phyloP scores from a whole-genome alignment of 2,329 filamentous ascomycete genomes.

The Plenodomus lindquistii region DNA sequence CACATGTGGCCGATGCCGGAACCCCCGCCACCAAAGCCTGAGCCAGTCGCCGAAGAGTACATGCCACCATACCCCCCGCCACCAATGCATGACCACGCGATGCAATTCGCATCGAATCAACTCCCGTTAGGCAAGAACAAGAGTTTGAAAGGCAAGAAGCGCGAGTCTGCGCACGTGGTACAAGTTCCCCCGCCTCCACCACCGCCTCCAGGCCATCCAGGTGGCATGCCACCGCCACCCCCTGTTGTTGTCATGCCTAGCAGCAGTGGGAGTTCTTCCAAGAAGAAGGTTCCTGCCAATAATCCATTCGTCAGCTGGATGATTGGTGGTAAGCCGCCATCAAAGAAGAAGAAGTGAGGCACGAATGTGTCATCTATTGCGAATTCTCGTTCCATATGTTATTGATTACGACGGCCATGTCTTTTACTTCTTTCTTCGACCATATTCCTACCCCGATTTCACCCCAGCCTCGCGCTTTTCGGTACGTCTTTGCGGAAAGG shows the following conservation, averaged over 20 bases:
- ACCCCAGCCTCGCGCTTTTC: background rate
- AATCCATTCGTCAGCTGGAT: background rate
- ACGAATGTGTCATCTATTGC: background rate
- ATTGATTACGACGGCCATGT: background rate
- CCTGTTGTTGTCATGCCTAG: slow-evolving; percentile 10
- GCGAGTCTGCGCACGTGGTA: slow-evolving; percentile 16
- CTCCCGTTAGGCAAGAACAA: slow-evolving; percentile 15
- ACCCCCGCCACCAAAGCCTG: slow-evolving; percentile 18
- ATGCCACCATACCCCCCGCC: slow-evolving; percentile 19
- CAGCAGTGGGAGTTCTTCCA: slow-evolving; percentile 3
- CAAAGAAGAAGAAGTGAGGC: background rate
- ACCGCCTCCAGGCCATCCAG: slow-evolving; percentile 7
- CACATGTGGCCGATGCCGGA: slow-evolving; percentile 55
- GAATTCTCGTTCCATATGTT: background rate
- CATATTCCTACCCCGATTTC: background rate
- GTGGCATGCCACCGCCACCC: slow-evolving; percentile 10
- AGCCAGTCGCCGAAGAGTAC: slow-evolving; percentile 8
- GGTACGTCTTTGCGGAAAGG: background rate
- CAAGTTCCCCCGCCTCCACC: slow-evolving; percentile 12
- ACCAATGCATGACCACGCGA: slow-evolving; percentile 12
- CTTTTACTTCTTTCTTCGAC: background rate
- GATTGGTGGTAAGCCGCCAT: background rate
- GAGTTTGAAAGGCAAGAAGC: slow-evolving; percentile 14
- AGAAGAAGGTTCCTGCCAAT: slow-evolving; percentile 10
- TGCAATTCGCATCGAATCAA: slow-evolving; percentile 12